Base-by-base conservation (phyloP, 164 flowering plant genomes). In the Dillenia turbinata region DNA sequence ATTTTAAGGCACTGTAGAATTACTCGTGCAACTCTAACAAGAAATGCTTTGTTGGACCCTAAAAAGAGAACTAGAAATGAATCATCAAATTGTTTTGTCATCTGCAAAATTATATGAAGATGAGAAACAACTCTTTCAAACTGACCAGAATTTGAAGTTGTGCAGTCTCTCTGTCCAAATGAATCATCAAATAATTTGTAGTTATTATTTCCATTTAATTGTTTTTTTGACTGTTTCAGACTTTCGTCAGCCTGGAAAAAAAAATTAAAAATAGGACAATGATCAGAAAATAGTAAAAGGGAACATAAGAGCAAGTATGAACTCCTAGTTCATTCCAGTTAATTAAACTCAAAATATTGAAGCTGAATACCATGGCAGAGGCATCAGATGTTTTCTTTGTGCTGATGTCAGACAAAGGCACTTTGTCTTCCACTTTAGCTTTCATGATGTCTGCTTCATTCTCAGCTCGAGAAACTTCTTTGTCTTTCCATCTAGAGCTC, bases 401-500 rank as follows among this genome's bases (percentile, higher is more conserved):
- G 22, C 65, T 65, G 43, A 14, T 15, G 19, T 52, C 59, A 12
- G 44, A 44, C 54, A 48, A 52, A 11, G 64, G 57, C 16, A 63
- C 59, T 19, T 68, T 64, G 48, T 52, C 73, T 40, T 69, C 71
- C 7, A 52, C 59, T 57, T 52, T 62, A 43, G 61, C 53, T 62
- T 63, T 52, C 58, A 13, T 44, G 60, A 53, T 46, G 52, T 50
- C 58, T 24, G 9, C 59, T 57, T 63, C 68, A 53, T 67, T 71
- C 44, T 69, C 81, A 46, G 22, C 57, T 67, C 55, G 58, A 47
- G 24, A 2, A 60, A 60, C 22, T 19, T 55, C 52, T 44, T 19
- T 67, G 43, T 58, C 69, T 61, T 69, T 77, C 81, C 74, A 48
- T 65, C 76, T 74, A 71, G 63, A 69, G 67, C 74, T 81, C 65